Conservation (phyloP, 441 rosid species). For the Omphalea diandra region DNA sequence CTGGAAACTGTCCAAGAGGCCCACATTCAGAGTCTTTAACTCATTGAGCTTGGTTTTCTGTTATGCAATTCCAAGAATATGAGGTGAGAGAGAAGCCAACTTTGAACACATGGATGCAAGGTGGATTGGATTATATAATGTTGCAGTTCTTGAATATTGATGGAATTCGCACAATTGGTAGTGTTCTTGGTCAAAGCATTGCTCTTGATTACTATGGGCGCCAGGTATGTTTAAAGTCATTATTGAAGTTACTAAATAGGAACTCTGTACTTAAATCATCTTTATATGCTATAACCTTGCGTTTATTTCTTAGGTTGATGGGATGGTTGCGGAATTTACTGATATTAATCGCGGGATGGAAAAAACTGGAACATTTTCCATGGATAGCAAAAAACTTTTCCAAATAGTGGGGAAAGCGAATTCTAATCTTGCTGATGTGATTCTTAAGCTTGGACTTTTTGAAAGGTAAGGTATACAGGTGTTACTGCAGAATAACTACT, state of each 20-base stretch:
- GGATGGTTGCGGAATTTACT: conserved; percentile 94
- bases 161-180: conserved; percentile 86
- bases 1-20: not conserved
- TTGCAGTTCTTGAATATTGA: conserved; percentile 82
- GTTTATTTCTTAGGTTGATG: conserved; percentile 67
- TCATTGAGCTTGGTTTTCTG: conserved; percentile 22
- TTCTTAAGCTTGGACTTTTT: conserved; percentile 93
- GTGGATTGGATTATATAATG: conserved; percentile 83
- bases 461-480: conserved; percentile 65
- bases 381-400: conserved; percentile 92
- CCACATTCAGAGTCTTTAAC: not conserved
- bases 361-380: conserved; percentile 89
- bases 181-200: conserved; percentile 95
- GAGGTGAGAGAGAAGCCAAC: conserved; percentile 86
- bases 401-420: conserved; percentile 95
- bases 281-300: not conserved
- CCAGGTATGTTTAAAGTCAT: conserved; percentile 52
- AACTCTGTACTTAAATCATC: conserved; percentile 1
- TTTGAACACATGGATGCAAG: conserved; percentile 80
- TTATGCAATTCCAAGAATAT: conserved; percentile 57
- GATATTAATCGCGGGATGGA: conserved; percentile 95
- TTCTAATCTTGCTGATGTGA: conserved; percentile 92
- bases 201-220: conserved; percentile 96
- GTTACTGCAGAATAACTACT: not conserved
- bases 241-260: conserved; percentile 9